Percentiles rank a stretch among this genome's conserved stretches.
Evolutionary conservation across 352 stramenopile genomes (phyloP).

Genomic region (Phytopythium aichiense): DNA sequence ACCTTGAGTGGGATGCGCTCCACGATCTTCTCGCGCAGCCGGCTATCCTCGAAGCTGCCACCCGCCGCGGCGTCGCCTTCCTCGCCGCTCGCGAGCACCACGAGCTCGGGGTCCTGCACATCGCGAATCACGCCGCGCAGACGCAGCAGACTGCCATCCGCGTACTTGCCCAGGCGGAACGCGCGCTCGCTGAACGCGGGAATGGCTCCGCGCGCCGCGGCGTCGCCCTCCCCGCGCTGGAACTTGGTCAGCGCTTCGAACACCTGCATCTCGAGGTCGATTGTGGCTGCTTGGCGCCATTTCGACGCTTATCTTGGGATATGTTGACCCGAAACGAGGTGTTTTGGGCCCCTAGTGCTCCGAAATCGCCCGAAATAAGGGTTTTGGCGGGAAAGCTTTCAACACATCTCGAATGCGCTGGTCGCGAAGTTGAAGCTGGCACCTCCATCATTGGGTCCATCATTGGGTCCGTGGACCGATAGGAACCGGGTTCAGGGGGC

Average conservation of each 20-base stretch:
- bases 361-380: background rate
- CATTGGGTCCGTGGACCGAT: background rate
- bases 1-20: conserved; percentile 65
- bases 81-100: conserved; percentile 27
- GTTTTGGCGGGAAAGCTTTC: conserved; percentile 1
- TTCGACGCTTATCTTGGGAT: background rate
- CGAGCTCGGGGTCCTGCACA: conserved; percentile 69
- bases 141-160: conserved; percentile 45
- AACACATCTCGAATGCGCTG: background rate
- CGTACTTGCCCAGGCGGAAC: conserved; percentile 47
- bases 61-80: background rate
- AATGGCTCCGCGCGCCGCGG: conserved; percentile 1
- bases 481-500: background rate
- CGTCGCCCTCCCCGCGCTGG: conserved; percentile 3
- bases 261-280: conserved; percentile 12
- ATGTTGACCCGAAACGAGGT: background rate
- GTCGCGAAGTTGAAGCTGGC: background rate
- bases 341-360: background rate
- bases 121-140: conserved; percentile 72
- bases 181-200: conserved; percentile 43
- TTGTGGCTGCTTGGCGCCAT: background rate
- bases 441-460: background rate
- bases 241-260: conserved; percentile 15
- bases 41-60: conserved; percentile 1
- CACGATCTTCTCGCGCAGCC: conserved; percentile 30